Evolutionary conservation across 2,329 filamentous ascomycete genomes (phyloP), one percentile per base, ranked within the genome.

Genomic region (Neofusicoccum kwambonambiense): DNA sequence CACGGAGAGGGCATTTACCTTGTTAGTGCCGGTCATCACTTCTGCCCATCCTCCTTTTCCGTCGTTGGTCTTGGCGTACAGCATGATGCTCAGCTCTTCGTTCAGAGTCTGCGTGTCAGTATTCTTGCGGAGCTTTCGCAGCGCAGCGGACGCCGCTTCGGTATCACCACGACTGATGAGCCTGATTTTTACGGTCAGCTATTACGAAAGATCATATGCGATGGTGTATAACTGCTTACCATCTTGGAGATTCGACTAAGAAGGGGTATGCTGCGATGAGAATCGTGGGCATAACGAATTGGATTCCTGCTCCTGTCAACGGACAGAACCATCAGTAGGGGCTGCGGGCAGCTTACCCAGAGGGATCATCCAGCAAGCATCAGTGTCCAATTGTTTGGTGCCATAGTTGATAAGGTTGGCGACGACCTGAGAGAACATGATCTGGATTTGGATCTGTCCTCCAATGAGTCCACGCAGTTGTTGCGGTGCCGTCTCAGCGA

Each of bases 311-410:
- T 34, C 9, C 7, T 3, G 4, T 62, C 19, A 51, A 35, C 13
- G 3, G 13, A 17, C 31, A n/a, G 19, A 19, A 5, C 7, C 8
- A 17, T 13, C n/a, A 5, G 9, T 15, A 19, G 42, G 4, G 15
- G 3, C 3, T 8, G 12, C 4, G 11, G 4, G 3, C 2, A 12
- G 22, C 15, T 9, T 31, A 62, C 58, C 58, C 4, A 62, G 45
- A 17, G 58, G 58, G 31, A 62, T 62, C 45, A 62, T 62, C 58
- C 58, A 62, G 45, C 58, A 62, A 15, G 58, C 58, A 51, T 62
- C 45, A 11, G 58, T 62, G 34, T 50, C 58, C 19, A 62, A 27
- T 12, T 62, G 58, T 7, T 62, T 62, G 34, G 58, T 62, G 13
- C 58, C 58, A 15, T 62, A 50, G 45, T 62, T 62, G 58, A 62